Evolutionary conservation across 768 basidiomycete genomes (phyloP).

Genomic region (Hypsizygus marmoreus): DNA sequence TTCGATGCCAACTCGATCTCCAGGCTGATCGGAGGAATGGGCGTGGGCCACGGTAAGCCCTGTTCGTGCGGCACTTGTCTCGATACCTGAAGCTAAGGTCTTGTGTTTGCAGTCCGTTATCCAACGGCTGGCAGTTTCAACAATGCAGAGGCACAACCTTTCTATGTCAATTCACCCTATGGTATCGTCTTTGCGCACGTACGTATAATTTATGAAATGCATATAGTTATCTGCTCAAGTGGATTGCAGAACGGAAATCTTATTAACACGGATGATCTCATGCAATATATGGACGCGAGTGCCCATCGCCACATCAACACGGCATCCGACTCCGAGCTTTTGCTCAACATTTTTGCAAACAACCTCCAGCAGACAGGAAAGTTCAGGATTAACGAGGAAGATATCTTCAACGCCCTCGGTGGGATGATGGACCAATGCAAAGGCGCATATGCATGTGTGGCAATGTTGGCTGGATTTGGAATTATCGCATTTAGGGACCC

Average conservation of each 20-base stretch:
- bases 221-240: constrained; percentile 8
- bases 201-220: constrained; percentile 28
- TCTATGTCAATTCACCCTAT: constrained; percentile 99
- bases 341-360: constrained; percentile 97
- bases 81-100: no score
- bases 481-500: constrained; percentile 98
- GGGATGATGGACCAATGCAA: constrained; percentile 86
- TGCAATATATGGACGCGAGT: constrained; percentile 92
- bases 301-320: constrained; percentile 99
- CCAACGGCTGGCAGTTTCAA: constrained; percentile 98
- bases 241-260: constrained; percentile 89
- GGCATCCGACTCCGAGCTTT: constrained; percentile 94
- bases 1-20: constrained; percentile 81
- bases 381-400: constrained; percentile 98
- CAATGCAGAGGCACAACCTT: constrained; percentile 97
- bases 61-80: constrained; percentile 3
- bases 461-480: constrained; percentile 99
- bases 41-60: constrained; percentile 88
- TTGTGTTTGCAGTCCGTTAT: constrained; percentile 73
- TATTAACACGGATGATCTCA: constrained; percentile 86
- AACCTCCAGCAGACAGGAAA: constrained; percentile 98
- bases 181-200: constrained; percentile 98
- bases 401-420: constrained; percentile 93
- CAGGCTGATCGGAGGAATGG: constrained; percentile 90
- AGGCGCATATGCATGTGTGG: constrained; percentile 96